These are phyloP conservation scores for Neopestalotiopsis sp. DNA, from an alignment of 2,329 filamentous ascomycete species.

Conservation along the genomic window DNA sequence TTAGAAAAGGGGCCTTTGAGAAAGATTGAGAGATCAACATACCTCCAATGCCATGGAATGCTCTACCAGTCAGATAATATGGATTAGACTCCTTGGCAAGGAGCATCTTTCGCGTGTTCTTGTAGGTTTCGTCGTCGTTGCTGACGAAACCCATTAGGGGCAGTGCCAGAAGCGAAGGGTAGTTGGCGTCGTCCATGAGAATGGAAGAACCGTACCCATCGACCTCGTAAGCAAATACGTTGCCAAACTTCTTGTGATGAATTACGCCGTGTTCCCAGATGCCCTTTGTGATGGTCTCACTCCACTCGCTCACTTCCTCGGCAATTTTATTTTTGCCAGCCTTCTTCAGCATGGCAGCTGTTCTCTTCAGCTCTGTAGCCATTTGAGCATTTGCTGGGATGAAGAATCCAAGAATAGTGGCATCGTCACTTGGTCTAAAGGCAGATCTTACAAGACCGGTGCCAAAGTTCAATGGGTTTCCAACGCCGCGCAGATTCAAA, in stretches of 20 bases:
- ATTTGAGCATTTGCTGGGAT: constrained; percentile 98
- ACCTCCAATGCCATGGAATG: constrained; percentile 90
- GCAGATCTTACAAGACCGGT: constrained; percentile 90
- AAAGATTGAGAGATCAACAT: constrained; percentile 33
- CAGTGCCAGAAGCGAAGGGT: constrained; percentile 79
- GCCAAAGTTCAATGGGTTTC: constrained; percentile 86
- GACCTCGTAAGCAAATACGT: constrained; percentile 87
- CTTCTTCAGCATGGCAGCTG: constrained; percentile 70
- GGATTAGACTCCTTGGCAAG: constrained; percentile 80
- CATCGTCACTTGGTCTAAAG: constrained; percentile 94
- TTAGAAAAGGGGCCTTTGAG: constrained; percentile 19
- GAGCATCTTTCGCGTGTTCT: constrained; percentile 84
- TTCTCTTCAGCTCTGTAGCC: constrained; percentile 82
- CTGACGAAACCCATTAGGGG: constrained; percentile 79
- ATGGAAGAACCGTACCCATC: constrained; percentile 85
- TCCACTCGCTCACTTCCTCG: constrained; percentile 62
- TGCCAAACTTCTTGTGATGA: constrained; percentile 73
- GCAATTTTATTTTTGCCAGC: constrained; percentile 61
- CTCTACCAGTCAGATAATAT: constrained; percentile 79
- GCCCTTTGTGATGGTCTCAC: constrained; percentile 71
- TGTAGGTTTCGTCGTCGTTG: constrained; percentile 72
- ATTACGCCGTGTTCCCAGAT: constrained; percentile 87
- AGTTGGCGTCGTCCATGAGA: constrained; percentile 89
- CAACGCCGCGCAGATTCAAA: constrained; percentile 78
- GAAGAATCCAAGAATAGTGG: constrained; percentile 91